Conservation (phyloP, 2,329 filamentous ascomycete genomes). For the Trichocomaceae sp. region DNA sequence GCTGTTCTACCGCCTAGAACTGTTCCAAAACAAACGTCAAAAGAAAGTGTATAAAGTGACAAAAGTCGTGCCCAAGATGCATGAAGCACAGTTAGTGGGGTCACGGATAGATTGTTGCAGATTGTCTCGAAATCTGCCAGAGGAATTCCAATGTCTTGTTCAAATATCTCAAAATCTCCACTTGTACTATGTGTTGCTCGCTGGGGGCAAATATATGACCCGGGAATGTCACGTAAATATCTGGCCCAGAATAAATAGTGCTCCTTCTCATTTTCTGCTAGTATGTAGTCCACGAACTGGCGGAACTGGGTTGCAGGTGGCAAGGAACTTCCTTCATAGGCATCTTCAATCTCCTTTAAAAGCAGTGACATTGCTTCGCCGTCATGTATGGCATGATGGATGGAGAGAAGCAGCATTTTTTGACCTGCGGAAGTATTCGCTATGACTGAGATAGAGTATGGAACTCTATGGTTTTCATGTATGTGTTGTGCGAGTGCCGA, state of each 20-base stretch:
- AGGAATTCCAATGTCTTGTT: constrained; percentile 26
- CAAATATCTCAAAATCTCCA: constrained; percentile 1
- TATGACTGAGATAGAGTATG: constrained; percentile 25
- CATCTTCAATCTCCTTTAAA: constrained; percentile 61
- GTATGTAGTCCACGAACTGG: constrained; percentile 56
- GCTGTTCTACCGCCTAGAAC: constrained; percentile 72
- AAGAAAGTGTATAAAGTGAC: constrained; percentile 46
- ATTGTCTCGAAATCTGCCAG: constrained; percentile 44
- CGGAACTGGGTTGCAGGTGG: constrained; percentile 51
- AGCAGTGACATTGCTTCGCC: constrained; percentile 67
- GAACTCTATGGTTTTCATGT: constrained; percentile 21
- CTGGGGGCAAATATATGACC: constrained; percentile 25
- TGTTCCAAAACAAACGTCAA: constrained; percentile 80
- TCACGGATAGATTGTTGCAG: constrained; percentile 50
- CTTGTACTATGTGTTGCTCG: constrained; percentile 14
- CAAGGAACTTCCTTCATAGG: constrained; percentile 47
- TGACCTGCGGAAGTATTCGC: constrained; percentile 10
- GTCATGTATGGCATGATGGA: constrained; percentile 84
- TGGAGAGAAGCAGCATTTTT: constrained; percentile 40
- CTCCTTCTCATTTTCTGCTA: constrained; percentile 40
- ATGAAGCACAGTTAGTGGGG: constrained; percentile 63
- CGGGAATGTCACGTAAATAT: constrained; percentile 49
- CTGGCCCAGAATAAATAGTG: constrained; percentile 56
- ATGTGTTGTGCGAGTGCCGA: constrained; percentile 17
- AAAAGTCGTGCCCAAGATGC: constrained; percentile 65